Conservation (phyloP, 495 filamentous ascomycete genomes). For the Penicillium malachiteum region DNA sequence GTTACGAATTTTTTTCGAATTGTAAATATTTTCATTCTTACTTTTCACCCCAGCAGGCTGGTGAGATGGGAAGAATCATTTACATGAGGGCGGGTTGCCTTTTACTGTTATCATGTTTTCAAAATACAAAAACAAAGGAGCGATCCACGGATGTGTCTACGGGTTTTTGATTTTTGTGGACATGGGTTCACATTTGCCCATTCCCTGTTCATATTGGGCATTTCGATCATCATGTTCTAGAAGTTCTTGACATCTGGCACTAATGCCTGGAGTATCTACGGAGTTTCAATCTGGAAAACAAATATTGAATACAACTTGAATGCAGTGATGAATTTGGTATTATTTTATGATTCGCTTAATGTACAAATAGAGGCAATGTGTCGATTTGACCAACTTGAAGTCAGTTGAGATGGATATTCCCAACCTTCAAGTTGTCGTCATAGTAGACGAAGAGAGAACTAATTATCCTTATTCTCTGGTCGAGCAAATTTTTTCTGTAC, state of each 20-base stretch:
- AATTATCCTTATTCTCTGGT: neutral
- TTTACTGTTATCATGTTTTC: neutral
- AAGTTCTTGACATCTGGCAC: neutral
- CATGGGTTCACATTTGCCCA: too few species aligned
- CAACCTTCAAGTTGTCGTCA: neutral
- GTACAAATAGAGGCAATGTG: neutral
- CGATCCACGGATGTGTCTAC: neutral
- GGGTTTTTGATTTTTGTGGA: neutral
- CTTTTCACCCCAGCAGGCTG: constrained; percentile 19
- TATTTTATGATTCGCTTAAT: neutral
- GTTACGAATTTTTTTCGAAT: neutral
- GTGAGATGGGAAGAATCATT: constrained; percentile 10
- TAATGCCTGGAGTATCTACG: neutral
- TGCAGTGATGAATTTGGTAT: neutral
- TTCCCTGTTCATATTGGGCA: neutral
- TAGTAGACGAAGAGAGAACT: neutral
- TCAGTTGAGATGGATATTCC: neutral
- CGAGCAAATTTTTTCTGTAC: constrained; percentile 9
- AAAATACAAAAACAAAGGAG: neutral
- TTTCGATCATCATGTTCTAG: neutral
- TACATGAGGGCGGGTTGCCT: neutral
- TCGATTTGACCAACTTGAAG: neutral
- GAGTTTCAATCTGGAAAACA: neutral
- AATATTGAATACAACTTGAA: neutral
- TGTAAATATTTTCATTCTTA: constrained; percentile 11